These are phyloP conservation scores for Sporodiniella umbellata DNA, from an alignment of 371 early-diverging fungal genomes.

Conservation along the genomic window DNA sequence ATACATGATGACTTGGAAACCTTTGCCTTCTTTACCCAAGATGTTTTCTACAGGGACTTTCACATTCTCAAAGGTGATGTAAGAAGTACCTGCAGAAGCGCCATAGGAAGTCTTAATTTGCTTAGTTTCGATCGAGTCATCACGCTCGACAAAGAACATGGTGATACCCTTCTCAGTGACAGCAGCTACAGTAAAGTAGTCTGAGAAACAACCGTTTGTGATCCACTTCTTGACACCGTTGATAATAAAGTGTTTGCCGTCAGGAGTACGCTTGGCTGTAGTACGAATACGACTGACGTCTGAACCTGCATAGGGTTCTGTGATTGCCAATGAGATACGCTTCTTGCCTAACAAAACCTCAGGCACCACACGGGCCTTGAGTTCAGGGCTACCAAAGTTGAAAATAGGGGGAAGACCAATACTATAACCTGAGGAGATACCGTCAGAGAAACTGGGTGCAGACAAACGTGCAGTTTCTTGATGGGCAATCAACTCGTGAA, in stretches of 20 bases:
- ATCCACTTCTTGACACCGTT: conserved; percentile 88
- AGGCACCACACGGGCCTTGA: conserved; percentile 53
- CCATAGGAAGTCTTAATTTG: conserved; percentile 67
- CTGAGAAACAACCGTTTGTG: conserved; percentile 76
- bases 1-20: conserved; percentile 78
- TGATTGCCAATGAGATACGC: conserved; percentile 73
- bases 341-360: conserved; percentile 71
- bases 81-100: conserved; percentile 67
- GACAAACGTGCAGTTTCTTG: conserved; percentile 82
- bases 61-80: conserved; percentile 76
- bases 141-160: conserved; percentile 66
- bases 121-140: conserved; percentile 54
- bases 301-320: conserved; percentile 65
- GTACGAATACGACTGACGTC: conserved; percentile 80
- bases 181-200: conserved; percentile 60
- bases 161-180: conserved; percentile 77
- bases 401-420: conserved; percentile 58
- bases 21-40: conserved; percentile 83
- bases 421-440: conserved; percentile 37
- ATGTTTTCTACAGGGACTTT: conserved; percentile 82
- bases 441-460: conserved; percentile 68
- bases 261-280: conserved; percentile 44
- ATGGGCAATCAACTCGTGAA: conserved; percentile 76
- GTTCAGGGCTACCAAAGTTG: conserved; percentile 71
- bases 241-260: conserved; percentile 45